phyloP scores from a whole-genome alignment of 208 protist genomes.

The Trypanosoma cruzi region DNA sequence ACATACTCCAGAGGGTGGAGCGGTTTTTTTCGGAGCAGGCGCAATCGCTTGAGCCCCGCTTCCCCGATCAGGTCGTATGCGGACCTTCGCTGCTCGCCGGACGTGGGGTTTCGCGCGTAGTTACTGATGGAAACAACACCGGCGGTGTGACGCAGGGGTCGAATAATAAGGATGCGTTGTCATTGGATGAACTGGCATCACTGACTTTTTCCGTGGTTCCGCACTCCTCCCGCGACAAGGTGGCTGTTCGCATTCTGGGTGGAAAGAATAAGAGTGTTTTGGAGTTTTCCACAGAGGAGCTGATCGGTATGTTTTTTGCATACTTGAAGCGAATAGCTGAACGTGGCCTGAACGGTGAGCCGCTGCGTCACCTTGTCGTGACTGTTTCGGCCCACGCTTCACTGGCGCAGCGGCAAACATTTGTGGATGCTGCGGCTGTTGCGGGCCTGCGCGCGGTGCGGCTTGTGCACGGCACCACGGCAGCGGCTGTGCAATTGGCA shows the following conservation, averaged over 20 bases:
- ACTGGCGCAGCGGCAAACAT: conserved; percentile 73
- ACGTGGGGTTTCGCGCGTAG: not conserved
- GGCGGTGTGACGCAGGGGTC: not conserved
- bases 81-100: conserved; percentile 53
- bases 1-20: conserved; percentile 46
- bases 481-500: conserved; percentile 67
- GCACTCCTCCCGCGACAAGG: conserved; percentile 13
- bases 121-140: not conserved
- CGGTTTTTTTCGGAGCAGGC: conserved; percentile 90
- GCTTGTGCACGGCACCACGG: conserved; percentile 83
- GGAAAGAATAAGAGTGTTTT: conserved; percentile 14
- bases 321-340: conserved; percentile 67
- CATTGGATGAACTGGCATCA: not conserved
- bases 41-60: conserved; percentile 69
- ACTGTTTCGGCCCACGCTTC: conserved; percentile 74
- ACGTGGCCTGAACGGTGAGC: conserved; percentile 37
- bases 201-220: conserved; percentile 22
- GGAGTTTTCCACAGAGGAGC: conserved; percentile 77
- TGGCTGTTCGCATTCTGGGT: conserved; percentile 24
- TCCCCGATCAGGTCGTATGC: conserved; percentile 74
- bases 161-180: not conserved
- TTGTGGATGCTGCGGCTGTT: conserved; percentile 89
- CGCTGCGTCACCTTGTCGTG: conserved; percentile 65
- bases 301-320: conserved; percentile 86
- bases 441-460: conserved; percentile 81